phyloP scores from a whole-genome alignment of 805 yeast species.

The Myxozyma geophila region DNA sequence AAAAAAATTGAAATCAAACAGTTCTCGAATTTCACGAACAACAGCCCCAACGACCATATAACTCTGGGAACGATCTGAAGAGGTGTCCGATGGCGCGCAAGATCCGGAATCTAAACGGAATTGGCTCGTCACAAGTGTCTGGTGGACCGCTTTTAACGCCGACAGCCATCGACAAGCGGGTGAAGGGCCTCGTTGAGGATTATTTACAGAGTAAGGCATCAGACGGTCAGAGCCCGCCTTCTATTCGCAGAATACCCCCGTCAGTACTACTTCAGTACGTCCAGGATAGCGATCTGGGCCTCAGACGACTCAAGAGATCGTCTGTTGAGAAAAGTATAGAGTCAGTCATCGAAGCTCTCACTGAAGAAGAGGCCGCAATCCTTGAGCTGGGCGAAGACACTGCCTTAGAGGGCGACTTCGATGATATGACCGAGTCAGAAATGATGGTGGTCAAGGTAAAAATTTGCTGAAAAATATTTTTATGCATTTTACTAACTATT shows the following conservation, averaged over 20 bases:
- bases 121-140: background rate
- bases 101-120: conserved; percentile 22
- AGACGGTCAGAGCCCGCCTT: background rate
- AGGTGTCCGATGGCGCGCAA: conserved; percentile 17
- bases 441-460: conserved; percentile 62
- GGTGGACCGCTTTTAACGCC: conserved; percentile 19
- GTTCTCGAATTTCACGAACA: too few relatives aligned
- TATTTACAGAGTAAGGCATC: conserved; percentile 33
- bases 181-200: conserved; percentile 41
- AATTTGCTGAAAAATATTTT: background rate
- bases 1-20: too few relatives aligned
- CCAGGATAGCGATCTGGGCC: conserved; percentile 66
- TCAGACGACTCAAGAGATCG: conserved; percentile 70
- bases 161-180: conserved; percentile 31
- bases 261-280: conserved; percentile 32
- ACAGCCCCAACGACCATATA: too few relatives aligned
- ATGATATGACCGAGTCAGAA: conserved; percentile 49
- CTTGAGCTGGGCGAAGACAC: conserved; percentile 40
- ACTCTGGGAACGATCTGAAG: too few relatives aligned
- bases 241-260: conserved; percentile 20
- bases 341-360: conserved; percentile 44
- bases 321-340: conserved; percentile 67
- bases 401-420: conserved; percentile 48
- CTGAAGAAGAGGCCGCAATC: conserved; percentile 28
- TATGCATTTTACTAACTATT: background rate